Conservation (phyloP, 331 rosid species). For the Dryas integrifolia region DNA sequence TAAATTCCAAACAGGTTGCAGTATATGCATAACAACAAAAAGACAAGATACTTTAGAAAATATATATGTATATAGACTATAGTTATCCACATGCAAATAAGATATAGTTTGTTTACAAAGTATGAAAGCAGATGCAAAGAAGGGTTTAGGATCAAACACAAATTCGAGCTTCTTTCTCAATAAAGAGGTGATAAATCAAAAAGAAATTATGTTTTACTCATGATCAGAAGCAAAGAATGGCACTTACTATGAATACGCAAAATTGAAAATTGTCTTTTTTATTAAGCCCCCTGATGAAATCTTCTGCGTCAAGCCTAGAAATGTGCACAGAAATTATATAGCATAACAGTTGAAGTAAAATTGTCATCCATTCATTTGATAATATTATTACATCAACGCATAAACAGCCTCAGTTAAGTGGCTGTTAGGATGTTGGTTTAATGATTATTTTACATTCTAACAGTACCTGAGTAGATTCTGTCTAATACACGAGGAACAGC, state of each 20-base stretch:
- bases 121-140: neutral
- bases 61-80: neutral
- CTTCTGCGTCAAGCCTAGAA: constrained; percentile 82
- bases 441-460: neutral
- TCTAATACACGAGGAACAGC: constrained; percentile 99
- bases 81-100: neutral
- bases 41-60: neutral
- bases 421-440: neutral
- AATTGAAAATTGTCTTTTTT: constrained; percentile 63
- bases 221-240: constrained; percentile 1
- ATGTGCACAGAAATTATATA: constrained; percentile 1
- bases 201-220: neutral
- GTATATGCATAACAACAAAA: constrained; percentile 6
- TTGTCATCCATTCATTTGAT: neutral
- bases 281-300: constrained; percentile 72
- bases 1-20: constrained; percentile 2
- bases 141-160: neutral
- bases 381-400: constrained; percentile 10
- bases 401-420: constrained; percentile 6
- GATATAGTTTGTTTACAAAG: constrained; percentile 4
- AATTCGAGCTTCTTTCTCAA: neutral
- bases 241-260: constrained; percentile 77
- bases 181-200: neutral
- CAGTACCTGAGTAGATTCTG: constrained; percentile 74
- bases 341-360: constrained; percentile 13